Conservation (phyloP, 306 rosid species). For the Prunus dulcis region DNA sequence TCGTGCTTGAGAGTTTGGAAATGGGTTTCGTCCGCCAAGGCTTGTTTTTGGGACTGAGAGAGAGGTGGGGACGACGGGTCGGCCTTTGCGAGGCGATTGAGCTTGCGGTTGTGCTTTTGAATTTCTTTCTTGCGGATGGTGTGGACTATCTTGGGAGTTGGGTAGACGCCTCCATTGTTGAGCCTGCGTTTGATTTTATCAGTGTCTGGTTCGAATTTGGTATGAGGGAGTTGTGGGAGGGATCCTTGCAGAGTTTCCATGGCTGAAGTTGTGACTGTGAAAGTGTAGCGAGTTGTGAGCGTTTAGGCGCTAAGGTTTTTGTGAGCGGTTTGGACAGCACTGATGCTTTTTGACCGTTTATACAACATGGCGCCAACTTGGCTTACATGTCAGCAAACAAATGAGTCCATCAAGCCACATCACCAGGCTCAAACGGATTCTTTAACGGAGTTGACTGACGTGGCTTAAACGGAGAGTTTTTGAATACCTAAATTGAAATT, state of each 20-base stretch:
- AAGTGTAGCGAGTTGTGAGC: neutral
- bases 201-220: conserved; percentile 63
- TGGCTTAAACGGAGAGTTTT: too few relatives aligned
- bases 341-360: neutral
- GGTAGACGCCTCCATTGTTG: conserved; percentile 45
- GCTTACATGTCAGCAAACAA: too few relatives aligned
- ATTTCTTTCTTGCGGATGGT: conserved; percentile 72
- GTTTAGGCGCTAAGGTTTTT: conserved; percentile 8
- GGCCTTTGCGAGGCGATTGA: conserved; percentile 31
- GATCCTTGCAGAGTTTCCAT: conserved; percentile 57
- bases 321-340: neutral
- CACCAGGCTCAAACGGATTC: too few relatives aligned
- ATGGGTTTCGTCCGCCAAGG: conserved; percentile 45
- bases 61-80: conserved; percentile 35
- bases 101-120: conserved; percentile 72
- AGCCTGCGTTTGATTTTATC: conserved; percentile 55
- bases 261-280: conserved; percentile 5
- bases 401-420: too few relatives aligned
- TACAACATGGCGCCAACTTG: too few relatives aligned
- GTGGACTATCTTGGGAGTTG: conserved; percentile 82
- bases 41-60: conserved; percentile 40
- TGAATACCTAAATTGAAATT: too few relatives aligned
- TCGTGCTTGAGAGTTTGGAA: conserved; percentile 54
- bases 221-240: conserved; percentile 15
- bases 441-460: too few relatives aligned